Evolutionary conservation across 2,329 filamentous ascomycete genomes (phyloP), one percentile per base, ranked within the genome.

Genomic region (Colletotrichum costaricense): DNA sequence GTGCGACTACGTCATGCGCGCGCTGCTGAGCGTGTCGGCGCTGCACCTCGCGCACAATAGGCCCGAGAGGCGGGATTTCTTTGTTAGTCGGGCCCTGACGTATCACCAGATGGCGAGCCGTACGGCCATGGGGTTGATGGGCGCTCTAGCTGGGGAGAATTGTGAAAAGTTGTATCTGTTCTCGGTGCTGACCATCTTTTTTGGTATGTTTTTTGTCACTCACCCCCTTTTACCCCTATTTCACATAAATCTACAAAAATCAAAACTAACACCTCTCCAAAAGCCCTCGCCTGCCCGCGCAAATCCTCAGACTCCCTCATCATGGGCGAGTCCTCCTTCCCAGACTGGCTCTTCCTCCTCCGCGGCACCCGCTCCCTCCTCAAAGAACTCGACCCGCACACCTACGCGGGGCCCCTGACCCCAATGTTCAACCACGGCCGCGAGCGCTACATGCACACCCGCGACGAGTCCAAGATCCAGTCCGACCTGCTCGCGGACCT

Each of bases 11-110:
- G 83, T 89, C 9, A 85, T 89, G 78, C 84, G 85, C 22, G 82
- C 82, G 14, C 80, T 89, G n/a, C 80, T 90, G 19, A 85, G 87
- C 22, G 77, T 89, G 22, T 84, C 87, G 4, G 86, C 87, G 1
- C 78, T 88, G 12, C 88, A 90, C 75, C 80, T 89, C 6, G 84
- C 87, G 2, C 81, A 82, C 60, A 82, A 81, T 54, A 80, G 80
- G 8, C 83, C 81, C 0, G 80, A 82, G 7, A 80, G 78, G 64
- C 79, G 79, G 24, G 80, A 82, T n/a, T 79, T 76, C 46, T 88
- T 86, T 68, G 76, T 84, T 16, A 60, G 70, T 8, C 24, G 70
- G 46, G 74, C 74, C 11, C 46, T 76, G 35, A 72, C 70, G 28
- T 74, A 76, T 57, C 74, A 76, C 33, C 74, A 75, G 57, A 69